Base-by-base conservation (phyloP, 73 alveolate genomes). In the Tetrahymena thermophila region DNA sequence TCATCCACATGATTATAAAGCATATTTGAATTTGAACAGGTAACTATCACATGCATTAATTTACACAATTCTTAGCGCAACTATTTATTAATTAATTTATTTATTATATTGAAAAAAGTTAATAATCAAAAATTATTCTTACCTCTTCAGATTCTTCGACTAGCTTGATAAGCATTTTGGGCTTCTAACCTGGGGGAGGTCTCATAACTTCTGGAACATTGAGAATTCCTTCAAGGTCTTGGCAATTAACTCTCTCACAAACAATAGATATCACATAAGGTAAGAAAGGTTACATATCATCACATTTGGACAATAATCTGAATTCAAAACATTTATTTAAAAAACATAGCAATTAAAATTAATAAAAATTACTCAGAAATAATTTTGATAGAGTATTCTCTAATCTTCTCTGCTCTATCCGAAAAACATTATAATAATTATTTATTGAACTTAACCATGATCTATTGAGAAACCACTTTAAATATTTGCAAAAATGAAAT, bases 131-230 rank as follows among this genome's bases (percentile, higher is more conserved):
- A 71, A 28, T n/a, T 23, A 71, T 13, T 71, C 11, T 71, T 25
- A 71, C 89, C 31, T 95, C 97, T 89, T 95, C 97, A 71, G 97
- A 95, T 35, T 57, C 85, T 95, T 95, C 97, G 3, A 95, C 50
- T 19, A 95, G 56, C 89, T 95, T 95, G 28, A 95, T 85, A 1
- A 95, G 50, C 58, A 89, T 89, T 43, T 43, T 43, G 8, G 97
- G 97, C 23, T 85, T 35, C 55, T 95, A 93, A 10, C 95, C 93
- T 17, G 97, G 97, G 23, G 97, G 97, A 38, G 97, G 97, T 95
- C 97, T 95, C 97, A 95, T 95, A 71, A 95, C 97, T 89, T 95
- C 97, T 19, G 97, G 97, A 2, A 95, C 85, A 58, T 95, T 94
- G 10, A 35, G 85, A 19, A 95, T 95, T 44, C 97, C 97, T 56